Conservation (phyloP, 148 eudicot species). For the Camellia granthamiana region DNA sequence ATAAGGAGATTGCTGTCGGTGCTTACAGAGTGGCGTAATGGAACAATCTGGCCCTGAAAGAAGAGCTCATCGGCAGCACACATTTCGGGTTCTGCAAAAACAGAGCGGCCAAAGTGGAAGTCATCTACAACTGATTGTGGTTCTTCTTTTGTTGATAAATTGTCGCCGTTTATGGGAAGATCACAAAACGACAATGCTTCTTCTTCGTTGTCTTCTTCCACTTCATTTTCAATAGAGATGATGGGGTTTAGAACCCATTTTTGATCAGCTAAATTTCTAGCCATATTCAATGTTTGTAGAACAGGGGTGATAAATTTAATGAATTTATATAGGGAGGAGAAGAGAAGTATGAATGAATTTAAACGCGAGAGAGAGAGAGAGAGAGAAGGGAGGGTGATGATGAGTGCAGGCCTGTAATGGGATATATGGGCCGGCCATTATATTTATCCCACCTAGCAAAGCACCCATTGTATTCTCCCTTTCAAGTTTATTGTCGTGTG, state of each 20-base stretch:
- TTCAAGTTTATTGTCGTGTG: too few relatives aligned
- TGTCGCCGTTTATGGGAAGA: conserved; percentile 41
- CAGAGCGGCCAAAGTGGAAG: conserved; percentile 59
- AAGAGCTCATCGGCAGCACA: conserved; percentile 72
- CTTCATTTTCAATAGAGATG: conserved; percentile 9
- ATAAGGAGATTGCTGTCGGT: conserved; percentile 29
- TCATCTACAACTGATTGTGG: conserved; percentile 26
- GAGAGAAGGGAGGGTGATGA: too few relatives aligned
- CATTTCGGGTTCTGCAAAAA: conserved; percentile 47
- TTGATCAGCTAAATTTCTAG: not conserved
- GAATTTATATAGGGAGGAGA: not conserved
- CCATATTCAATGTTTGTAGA: conserved; percentile 7
- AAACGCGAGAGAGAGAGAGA: too few relatives aligned
- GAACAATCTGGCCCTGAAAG: conserved; percentile 59
- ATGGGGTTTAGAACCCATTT: conserved; percentile 4
- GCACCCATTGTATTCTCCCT: too few relatives aligned
- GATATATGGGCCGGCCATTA: too few relatives aligned
- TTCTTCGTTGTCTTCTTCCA: conserved; percentile 37
- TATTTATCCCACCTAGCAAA: too few relatives aligned
- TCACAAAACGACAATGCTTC: conserved; percentile 65
- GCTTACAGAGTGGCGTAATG: conserved; percentile 69
- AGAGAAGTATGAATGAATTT: too few relatives aligned
- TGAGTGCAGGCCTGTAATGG: too few relatives aligned
- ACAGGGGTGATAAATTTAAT: conserved; percentile 14
- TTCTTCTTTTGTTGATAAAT: conserved; percentile 3